Percentiles rank a stretch among this genome's conserved stretches.
phyloP scores from a whole-genome alignment of 2,329 filamentous ascomycete genomes.

The Hypoxylon sp. region DNA sequence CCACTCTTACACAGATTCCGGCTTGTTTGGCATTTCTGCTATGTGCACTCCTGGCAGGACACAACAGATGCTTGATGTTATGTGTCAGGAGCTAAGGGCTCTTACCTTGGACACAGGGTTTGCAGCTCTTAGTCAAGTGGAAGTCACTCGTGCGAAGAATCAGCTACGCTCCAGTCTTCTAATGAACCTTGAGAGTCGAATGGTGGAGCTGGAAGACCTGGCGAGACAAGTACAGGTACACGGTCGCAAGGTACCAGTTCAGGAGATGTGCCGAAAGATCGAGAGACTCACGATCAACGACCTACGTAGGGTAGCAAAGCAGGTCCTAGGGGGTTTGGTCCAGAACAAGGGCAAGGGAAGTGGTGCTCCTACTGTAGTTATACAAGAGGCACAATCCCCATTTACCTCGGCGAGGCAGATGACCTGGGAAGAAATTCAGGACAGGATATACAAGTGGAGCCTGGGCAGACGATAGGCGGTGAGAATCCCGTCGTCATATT shows the following conservation, averaged over 20 bases:
- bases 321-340: conserved; percentile 83
- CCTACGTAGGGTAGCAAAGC: conserved; percentile 82
- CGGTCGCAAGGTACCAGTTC: conserved; percentile 89
- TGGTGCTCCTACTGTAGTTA: conserved; percentile 91
- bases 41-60: conserved; percentile 86
- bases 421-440: conserved; percentile 91
- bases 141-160: conserved; percentile 96
- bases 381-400: conserved; percentile 89
- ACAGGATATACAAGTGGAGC: conserved; percentile 86
- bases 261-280: conserved; percentile 92
- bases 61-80: conserved; percentile 89
- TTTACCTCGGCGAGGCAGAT: conserved; percentile 77
- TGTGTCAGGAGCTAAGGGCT: conserved; percentile 89
- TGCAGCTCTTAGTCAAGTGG: conserved; percentile 77
- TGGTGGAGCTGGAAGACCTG: conserved; percentile 97
- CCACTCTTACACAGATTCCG: conserved; percentile 96
- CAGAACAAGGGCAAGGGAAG: conserved; percentile 82
- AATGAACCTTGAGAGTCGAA: conserved; percentile 97
- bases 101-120: conserved; percentile 84
- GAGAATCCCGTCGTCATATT: not conserved
- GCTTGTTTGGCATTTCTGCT: conserved; percentile 93
- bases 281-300: conserved; percentile 85
- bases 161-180: conserved; percentile 90
- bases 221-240: conserved; percentile 98
- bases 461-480: conserved; percentile 72